Evolutionary conservation across 169 alveolate genomes (phyloP).

Genomic region (Ophryocystis elektroscirrha): DNA sequence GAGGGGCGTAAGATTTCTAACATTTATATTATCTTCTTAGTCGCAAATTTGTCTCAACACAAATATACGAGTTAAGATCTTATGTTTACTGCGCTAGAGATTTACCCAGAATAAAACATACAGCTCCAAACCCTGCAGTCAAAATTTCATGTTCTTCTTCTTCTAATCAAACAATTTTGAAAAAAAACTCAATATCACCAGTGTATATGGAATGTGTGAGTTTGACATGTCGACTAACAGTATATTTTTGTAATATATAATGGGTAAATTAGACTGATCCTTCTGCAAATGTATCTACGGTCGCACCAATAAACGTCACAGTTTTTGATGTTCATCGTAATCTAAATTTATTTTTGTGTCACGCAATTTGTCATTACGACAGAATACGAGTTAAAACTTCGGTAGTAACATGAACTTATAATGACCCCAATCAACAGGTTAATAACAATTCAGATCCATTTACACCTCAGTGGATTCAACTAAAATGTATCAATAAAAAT

Average conservation of each 20-base stretch:
- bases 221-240: conserved; percentile 18
- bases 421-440: conserved; percentile 1
- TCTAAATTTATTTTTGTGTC: conserved; percentile 31
- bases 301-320: conserved; percentile 27
- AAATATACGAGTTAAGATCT: conserved; percentile 52
- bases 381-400: conserved; percentile 9
- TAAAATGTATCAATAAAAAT: conserved; percentile 31
- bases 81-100: conserved; percentile 49
- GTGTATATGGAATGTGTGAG: conserved; percentile 44
- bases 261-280: conserved; percentile 22
- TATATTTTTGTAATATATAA: neutral
- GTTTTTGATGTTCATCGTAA: conserved; percentile 27
- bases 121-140: conserved; percentile 40
- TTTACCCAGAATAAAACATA: conserved; percentile 28
- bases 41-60: conserved; percentile 37
- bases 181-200: no score
- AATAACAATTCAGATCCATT: conserved; percentile 6
- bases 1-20: conserved; percentile 19
- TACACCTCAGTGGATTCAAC: conserved; percentile 53
- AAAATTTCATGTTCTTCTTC: no score
- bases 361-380: conserved; percentile 34
- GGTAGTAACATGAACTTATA: neutral
- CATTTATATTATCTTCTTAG: conserved; percentile 10
- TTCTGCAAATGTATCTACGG: conserved; percentile 29
- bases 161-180: no score